Percentiles rank a stretch among this genome's conserved stretches.
phyloP scores from a whole-genome alignment of 2,329 filamentous ascomycete genomes.

The Teratosphaeria viscida region DNA sequence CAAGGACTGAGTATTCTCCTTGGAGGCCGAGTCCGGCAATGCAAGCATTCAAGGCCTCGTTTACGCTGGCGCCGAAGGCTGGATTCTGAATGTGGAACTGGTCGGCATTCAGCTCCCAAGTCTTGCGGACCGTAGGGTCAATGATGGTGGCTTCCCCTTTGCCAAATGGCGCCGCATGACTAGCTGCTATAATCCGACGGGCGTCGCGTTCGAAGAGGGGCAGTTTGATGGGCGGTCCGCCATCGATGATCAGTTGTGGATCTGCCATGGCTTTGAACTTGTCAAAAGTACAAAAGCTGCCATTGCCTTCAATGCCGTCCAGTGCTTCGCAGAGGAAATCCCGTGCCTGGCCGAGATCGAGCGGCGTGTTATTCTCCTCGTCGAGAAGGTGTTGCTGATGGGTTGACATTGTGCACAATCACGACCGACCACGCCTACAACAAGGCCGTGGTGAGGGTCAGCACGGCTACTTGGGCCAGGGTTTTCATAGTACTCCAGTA shows the following conservation, averaged over 20 bases:
- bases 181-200: neutral
- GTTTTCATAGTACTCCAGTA: too few species aligned
- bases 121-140: neutral
- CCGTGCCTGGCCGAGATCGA: neutral
- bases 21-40: neutral
- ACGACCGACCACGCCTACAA: neutral
- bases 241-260: neutral
- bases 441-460: too few species aligned
- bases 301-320: neutral
- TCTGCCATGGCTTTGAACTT: neutral
- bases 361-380: neutral
- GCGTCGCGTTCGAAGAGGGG: neutral
- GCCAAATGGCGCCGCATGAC: neutral
- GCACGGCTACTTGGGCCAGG: neutral
- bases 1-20: neutral
- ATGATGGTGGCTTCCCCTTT: neutral
- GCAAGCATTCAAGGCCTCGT: neutral
- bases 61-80: neutral
- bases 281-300: neutral
- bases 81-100: neutral
- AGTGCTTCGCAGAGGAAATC: neutral
- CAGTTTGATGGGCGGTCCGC: neutral
- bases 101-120: neutral
- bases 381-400: neutral
- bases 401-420: neutral